Evolutionary conservation across 2,329 filamentous ascomycete genomes (phyloP), one percentile per base, ranked within the genome.

Genomic region (Ceratocystis albifundus): DNA sequence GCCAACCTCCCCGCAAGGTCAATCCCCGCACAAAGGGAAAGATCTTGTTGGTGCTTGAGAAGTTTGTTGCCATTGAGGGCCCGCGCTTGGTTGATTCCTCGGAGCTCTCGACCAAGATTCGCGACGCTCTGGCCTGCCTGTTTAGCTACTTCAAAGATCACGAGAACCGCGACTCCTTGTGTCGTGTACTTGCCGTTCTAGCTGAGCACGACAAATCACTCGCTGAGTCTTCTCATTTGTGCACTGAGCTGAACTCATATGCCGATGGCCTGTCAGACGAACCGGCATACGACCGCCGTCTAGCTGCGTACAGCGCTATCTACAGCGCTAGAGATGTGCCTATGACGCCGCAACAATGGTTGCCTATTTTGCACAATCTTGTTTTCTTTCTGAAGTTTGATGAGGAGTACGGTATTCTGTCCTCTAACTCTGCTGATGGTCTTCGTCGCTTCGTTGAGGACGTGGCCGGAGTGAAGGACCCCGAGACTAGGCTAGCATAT

Each of bases 141-240:
- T 97, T 96, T 73, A 89, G 90, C 65, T 96, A 92, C 73, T 93
- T 97, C 78, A 89, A 86, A 71, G 92, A 97, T 74, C 82, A 86
- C 55, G 78, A 84, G 55, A 95, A 90, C 72, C 83, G 94, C 65
- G 80, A 86, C 69, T 80, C 89, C 0, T 77, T 97, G 32, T 88
- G 88, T 17, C 80, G 85, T 57, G 87, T 96, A 2, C 77, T 97
- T 6, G 75, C 80, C 15, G 86, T 87, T 20, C 85, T 96, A 68
- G 85, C 89, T 0, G 77, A 80, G 6, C 83, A 84, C 59, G 84
- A 90, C 67, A 70, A 80, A 3, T 79, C 82, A 0, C 77, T 92
- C 0, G 73, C 77, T 28, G 80, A 85, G 65, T 80, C 90, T 67
- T 87, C 90, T 1, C 76, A 77, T 4, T 78, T 96, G 2, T 96